phyloP scores from a whole-genome alignment of 2,329 filamentous ascomycete genomes.

The Aspergillus uvarum region DNA sequence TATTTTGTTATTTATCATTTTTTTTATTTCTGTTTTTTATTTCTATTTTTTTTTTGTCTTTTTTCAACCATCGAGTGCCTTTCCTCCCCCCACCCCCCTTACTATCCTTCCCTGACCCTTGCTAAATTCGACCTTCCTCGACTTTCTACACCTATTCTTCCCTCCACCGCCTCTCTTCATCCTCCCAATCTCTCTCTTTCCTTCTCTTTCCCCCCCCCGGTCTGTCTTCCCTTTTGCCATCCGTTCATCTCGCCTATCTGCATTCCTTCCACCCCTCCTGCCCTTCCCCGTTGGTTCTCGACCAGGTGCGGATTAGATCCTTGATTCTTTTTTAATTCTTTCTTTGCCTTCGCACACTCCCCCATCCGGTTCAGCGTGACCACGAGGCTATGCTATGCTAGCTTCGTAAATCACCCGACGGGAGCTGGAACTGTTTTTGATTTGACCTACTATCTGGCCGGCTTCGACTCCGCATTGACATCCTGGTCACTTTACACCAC shows the following conservation, averaged over 20 bases:
- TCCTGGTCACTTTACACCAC: conserved; percentile 25
- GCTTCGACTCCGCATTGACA: conserved; percentile 27
- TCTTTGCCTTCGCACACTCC: conserved; percentile 9
- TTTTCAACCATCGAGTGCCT: background rate
- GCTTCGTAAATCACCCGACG: conserved; percentile 35
- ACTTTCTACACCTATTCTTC: conserved; percentile 17
- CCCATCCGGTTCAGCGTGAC: conserved; percentile 23
- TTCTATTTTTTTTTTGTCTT: conserved; percentile 15
- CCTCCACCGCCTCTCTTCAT: conserved; percentile 18
- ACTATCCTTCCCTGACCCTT: conserved; percentile 23
- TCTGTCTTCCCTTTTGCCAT: conserved; percentile 16
- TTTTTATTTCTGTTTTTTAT: conserved; percentile 14
- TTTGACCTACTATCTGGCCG: conserved; percentile 24
- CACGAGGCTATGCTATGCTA: conserved; percentile 37
- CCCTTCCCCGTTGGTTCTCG: conserved; percentile 14
- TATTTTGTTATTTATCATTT: conserved; percentile 12
- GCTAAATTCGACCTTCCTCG: conserved; percentile 20
- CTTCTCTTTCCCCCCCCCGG: conserved; percentile 15
- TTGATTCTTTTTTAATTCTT: conserved; percentile 14
- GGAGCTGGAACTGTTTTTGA: conserved; percentile 27
- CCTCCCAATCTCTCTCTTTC: conserved; percentile 11
- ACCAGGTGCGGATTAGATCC: conserved; percentile 18
- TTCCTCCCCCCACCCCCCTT: background rate
- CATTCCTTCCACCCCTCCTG: conserved; percentile 14
- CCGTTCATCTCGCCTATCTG: conserved; percentile 16